Base-by-base conservation (phyloP, 371 early-diverging fungal genomes). In the Mucor racemosus region DNA sequence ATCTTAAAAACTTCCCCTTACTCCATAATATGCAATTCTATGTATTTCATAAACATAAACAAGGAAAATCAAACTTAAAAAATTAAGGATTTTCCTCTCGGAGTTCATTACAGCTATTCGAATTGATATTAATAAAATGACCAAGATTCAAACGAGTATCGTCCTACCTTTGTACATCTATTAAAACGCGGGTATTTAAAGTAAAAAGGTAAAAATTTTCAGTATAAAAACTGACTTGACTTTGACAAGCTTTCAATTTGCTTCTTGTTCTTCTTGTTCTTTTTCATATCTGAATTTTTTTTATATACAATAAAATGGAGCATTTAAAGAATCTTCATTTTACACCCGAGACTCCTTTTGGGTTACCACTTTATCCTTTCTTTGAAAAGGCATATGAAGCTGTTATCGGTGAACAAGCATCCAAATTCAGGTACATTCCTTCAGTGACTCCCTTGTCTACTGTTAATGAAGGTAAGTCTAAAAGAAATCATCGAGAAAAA, bases 371-470 rank as follows among this genome's bases (percentile, higher is more conserved):
- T 64, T 76, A 87, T 69, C 76, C 76, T 60, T 73, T 75, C 65
- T 85, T 86, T 69, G 77, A 67, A 54, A 69, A 77, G 66, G 80
- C 72, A 10, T 89, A 82, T 69, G 75, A 76, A 42, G 64, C 69
- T 50, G 75, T 81, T 21, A 72, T 77, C 15, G 88, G 89, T 55
- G 68, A 76, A 38, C 62, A 80, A 53, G 78, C 83, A 59, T 72
- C 72, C 60, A 65, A 75, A 17, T 90, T 88, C 76, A 71, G 60
- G 42, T 93, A 88, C 76, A 75, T 77, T 48, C 81, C 80, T 58
- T 88, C 86, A 31, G 79, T 78, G 35, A 91, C 91, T 26, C 88
- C 88, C 38, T 76, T 92, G 39, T 92, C 93, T 26, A 89, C 92
- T 65, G 73, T 81, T 48, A 74, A 76, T 31, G 86, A 89, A 74